Evolutionary conservation across 345 rosid species (phyloP).

Genomic region (Zanthoxylum bungeanum): DNA sequence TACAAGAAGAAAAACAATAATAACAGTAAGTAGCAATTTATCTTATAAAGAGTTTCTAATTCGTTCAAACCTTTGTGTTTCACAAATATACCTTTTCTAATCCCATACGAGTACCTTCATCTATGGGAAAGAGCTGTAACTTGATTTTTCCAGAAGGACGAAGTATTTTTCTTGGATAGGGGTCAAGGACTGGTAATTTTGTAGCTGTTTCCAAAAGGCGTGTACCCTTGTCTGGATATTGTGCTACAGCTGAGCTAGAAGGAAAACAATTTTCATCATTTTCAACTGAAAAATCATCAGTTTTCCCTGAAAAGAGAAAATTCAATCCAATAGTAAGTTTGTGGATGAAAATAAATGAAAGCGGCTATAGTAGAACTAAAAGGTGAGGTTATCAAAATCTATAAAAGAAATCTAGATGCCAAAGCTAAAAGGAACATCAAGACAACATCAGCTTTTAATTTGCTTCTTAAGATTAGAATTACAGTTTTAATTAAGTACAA

Average conservation of each 20-base stretch:
- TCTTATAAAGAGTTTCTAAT: background rate
- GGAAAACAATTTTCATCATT: conserved; percentile 26
- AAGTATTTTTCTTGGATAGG: conserved; percentile 27
- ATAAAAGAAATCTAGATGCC: background rate
- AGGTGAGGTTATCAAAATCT: background rate
- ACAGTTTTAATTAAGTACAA: background rate
- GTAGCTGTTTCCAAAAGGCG: conserved; percentile 16
- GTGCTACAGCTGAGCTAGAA: conserved; percentile 14
- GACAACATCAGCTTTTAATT: background rate
- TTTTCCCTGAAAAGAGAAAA: conserved; percentile 16
- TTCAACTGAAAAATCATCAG: conserved; percentile 13
- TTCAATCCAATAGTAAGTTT: background rate
- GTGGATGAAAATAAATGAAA: background rate
- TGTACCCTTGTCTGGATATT: conserved; percentile 10
- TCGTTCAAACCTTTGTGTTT: background rate
- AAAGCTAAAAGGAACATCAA: background rate
- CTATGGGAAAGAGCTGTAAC: conserved; percentile 85
- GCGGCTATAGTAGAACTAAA: background rate
- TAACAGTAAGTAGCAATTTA: background rate
- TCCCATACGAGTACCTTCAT: conserved; percentile 56
- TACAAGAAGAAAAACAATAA: conserved; percentile 11
- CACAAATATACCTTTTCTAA: conserved; percentile 61
- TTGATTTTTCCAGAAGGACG: conserved; percentile 50
- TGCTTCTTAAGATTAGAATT: background rate
- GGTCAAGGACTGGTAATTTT: conserved; percentile 17